phyloP scores from a whole-genome alignment of 139 green algal genomes.

The Zygnema circumcarinatum region DNA sequence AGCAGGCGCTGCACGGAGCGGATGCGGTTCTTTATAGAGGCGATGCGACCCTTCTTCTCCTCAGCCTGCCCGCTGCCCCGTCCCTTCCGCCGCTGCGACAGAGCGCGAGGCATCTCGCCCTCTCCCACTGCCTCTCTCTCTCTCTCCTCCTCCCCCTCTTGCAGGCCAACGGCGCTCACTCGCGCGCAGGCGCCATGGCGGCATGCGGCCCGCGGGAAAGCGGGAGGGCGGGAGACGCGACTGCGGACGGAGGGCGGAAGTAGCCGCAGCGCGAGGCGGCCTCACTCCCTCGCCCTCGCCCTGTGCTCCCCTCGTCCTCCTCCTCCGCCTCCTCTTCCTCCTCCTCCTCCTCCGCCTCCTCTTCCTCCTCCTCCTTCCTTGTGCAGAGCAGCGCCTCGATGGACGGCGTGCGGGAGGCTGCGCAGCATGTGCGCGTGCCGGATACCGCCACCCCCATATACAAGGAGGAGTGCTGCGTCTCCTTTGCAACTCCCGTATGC shows the following conservation, averaged over 20 bases:
- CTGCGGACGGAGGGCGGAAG: no score
- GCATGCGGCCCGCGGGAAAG: no score
- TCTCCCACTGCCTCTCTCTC: neutral
- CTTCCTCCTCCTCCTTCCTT: conserved; percentile 14
- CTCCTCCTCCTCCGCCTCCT: conserved; percentile 27
- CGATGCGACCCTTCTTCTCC: neutral
- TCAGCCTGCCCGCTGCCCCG: neutral
- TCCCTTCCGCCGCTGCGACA: neutral
- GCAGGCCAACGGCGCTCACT: neutral
- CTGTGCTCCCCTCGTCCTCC: neutral
- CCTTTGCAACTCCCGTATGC: conserved; percentile 74
- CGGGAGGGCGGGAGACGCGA: no score
- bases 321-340: conserved; percentile 19
- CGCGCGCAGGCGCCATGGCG: neutral
- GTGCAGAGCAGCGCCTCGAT: neutral
- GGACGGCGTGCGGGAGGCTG: neutral
- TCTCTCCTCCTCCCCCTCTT: conserved; percentile 2
- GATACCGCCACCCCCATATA: conserved; percentile 30
- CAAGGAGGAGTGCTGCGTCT: conserved; percentile 68
- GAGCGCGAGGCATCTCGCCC: neutral
- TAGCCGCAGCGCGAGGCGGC: no score
- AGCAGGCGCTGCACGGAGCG: conserved; percentile 21
- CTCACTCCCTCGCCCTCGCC: no score
- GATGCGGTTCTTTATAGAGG: conserved; percentile 35
- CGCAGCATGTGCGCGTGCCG: conserved; percentile 30